These are phyloP conservation scores for Pleurotus salmoneostramineus DNA, from an alignment of 768 basidiomycete genomes.

Conservation along the genomic window DNA sequence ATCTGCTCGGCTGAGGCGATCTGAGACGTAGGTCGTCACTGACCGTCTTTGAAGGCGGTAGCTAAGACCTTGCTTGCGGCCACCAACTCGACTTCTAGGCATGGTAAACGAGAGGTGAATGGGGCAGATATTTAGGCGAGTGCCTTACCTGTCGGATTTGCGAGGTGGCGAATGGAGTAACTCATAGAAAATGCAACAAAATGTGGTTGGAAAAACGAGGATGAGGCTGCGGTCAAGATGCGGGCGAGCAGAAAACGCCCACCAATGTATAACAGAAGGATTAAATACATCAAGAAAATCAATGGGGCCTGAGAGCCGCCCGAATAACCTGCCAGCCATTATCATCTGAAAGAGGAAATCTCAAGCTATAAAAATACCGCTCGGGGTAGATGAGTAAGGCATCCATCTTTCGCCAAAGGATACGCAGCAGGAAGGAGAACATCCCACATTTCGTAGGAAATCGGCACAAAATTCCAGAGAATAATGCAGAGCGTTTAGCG, in stretches of 20 bases:
- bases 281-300: not conserved
- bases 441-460: not conserved
- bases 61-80: not conserved
- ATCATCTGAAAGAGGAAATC: constrained; percentile 5
- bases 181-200: not conserved
- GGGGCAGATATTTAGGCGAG: not conserved
- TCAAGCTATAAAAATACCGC: constrained; percentile 1
- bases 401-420: not conserved
- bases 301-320: constrained; percentile 4
- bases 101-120: not conserved
- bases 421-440: no score
- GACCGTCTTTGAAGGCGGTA: constrained; percentile 3
- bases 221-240: not conserved
- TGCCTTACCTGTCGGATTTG: not conserved
- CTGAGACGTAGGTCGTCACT: not conserved
- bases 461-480: not conserved
- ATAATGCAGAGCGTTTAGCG: not conserved
- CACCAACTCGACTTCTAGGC: not conserved
- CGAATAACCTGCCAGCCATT: not conserved
- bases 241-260: not conserved
- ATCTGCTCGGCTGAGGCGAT: not conserved
- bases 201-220: not conserved
- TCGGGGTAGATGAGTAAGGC: not conserved
- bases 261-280: not conserved
- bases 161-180: constrained; percentile 4